Evolutionary conservation across 768 basidiomycete genomes (phyloP).

Genomic region (Tricholoma saponaceum): DNA sequence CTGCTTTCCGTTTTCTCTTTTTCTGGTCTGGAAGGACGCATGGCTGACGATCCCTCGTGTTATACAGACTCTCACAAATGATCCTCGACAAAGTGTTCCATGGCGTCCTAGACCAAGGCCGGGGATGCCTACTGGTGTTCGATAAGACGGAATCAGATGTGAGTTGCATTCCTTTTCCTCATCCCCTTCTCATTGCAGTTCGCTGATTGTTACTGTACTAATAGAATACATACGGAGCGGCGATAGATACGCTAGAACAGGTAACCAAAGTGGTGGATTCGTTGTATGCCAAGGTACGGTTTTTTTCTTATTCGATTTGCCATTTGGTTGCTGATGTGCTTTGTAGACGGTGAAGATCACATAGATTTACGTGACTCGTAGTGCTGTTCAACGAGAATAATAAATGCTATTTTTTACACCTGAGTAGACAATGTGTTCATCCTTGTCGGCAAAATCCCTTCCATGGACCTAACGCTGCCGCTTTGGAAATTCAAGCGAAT

Average conservation of each 20-base stretch:
- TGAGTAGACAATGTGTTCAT: slow-evolving; percentile 99
- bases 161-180: slow-evolving; percentile 26
- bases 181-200: not conserved
- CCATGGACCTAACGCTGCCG: slow-evolving; percentile 75
- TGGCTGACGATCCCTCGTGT: not conserved
- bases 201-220: not conserved
- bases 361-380: slow-evolving; percentile 5
- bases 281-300: slow-evolving; percentile 80
- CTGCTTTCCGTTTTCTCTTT: not conserved
- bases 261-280: slow-evolving; percentile 94
- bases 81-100: slow-evolving; percentile 93
- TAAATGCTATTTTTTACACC: too few species aligned
- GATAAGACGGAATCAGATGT: slow-evolving; percentile 85
- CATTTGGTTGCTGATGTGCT: not conserved
- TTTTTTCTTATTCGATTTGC: not conserved
- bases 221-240: slow-evolving; percentile 84
- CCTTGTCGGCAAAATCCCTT: slow-evolving; percentile 83
- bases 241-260: slow-evolving; percentile 86
- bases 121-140: slow-evolving; percentile 89
- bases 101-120: slow-evolving; percentile 95
- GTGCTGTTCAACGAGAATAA: not conserved
- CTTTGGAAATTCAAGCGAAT: slow-evolving; percentile 24
- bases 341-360: slow-evolving; percentile 25
- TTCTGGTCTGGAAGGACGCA: not conserved
- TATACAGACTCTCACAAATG: slow-evolving; percentile 87